Percentiles rank a stretch among this genome's conserved stretches.
Conservation (phyloP, 2,329 filamentous ascomycete genomes). For the Alternaria novae-zelandiae region DNA sequence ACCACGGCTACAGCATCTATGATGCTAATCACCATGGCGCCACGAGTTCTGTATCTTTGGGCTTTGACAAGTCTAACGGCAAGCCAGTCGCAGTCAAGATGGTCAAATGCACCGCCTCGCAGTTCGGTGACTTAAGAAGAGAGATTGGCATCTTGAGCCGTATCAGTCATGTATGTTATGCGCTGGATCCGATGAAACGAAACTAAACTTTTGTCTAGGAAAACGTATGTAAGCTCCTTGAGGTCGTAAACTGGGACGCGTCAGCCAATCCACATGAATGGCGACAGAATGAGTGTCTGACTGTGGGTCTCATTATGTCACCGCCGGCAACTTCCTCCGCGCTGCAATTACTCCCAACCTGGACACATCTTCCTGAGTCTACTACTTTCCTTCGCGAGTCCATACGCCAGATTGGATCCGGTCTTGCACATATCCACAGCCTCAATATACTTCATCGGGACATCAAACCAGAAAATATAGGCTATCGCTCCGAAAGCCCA, state of each 20-base stretch:
- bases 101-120: conserved; percentile 2
- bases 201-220: neutral
- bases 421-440: neutral
- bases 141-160: conserved; percentile 2
- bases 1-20: conserved; percentile 11
- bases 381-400: neutral
- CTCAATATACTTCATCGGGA: conserved; percentile 1
- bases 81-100: conserved; percentile 12
- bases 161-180: conserved; percentile 1
- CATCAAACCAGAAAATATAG: conserved; percentile 4
- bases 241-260: conserved; percentile 3
- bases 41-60: conserved; percentile 8
- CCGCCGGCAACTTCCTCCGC: conserved; percentile 2
- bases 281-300: conserved; percentile 4
- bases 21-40: conserved; percentile 9
- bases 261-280: neutral
- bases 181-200: neutral
- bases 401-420: neutral
- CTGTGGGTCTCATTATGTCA: conserved; percentile 4
- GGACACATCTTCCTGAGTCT: neutral
- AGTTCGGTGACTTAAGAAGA: conserved; percentile 3
- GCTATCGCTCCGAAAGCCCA: neutral
- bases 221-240: conserved; percentile 1
- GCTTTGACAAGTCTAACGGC: conserved; percentile 5
- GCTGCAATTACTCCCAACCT: neutral